Evolutionary conservation across 768 basidiomycete species (phyloP), one percentile per base, ranked within the genome.

Genomic region (Myochromella boudieri): DNA sequence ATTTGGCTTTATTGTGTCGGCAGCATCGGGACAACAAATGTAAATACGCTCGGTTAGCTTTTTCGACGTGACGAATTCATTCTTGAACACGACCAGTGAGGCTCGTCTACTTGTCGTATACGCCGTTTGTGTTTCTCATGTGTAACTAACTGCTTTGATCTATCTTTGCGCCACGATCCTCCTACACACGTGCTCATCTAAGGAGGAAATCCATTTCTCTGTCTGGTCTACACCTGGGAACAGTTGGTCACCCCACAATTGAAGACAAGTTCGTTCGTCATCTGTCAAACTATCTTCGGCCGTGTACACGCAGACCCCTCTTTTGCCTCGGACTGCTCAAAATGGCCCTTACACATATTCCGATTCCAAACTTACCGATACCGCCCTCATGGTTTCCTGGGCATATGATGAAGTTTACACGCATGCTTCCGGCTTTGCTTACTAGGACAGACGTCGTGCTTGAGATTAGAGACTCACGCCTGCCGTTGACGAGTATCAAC

Each of bases 361-460:
- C 68, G 15, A 61, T 68, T 46, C 73, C 72, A 41, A 39, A 54
- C 18, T 76, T 93, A 18, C 82, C 87, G 34, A 68, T 71, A 37
- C 84, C 91, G 24, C 86, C 87, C 42, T 94, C 93, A 76, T 97
- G 93, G 93, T 95, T 86, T 69, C 91, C 91, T 20, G 94, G 94
- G 26, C 94, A 97, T 68, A 97, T 97, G 94, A 85, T 82, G 67
- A 81, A 84, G 59, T 95, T 95, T 63, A 78, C 84, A 33, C 77
- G 84, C 51, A 79, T 80, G 62, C 72, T 97, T 33, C 90, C 92
- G 15, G 69, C 77, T 15, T 71, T 93, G 48, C 77, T 97, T 32
- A 80, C 84, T 25, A 83, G 84, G 51, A 91, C 91, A 26, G 87
- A 94, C 60, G 83, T 98, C 45, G 90, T 98, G 41, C 85, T 99